phyloP scores from a whole-genome alignment of 169 alveolate genomes.

The Plasmodium berghei region DNA sequence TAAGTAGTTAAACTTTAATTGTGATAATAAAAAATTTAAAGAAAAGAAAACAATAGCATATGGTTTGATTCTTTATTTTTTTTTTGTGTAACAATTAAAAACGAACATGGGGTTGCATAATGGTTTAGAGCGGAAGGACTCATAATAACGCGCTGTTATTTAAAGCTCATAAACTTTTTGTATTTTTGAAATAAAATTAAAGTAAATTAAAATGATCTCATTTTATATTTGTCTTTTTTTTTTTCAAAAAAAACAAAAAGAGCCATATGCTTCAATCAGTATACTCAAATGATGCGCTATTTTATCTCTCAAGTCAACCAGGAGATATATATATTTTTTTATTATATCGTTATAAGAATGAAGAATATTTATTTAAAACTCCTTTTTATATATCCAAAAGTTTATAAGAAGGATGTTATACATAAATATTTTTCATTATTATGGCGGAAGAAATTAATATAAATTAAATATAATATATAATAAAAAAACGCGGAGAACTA shows the following conservation, averaged over 20 bases:
- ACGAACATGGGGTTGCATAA: slow-evolving; percentile 66
- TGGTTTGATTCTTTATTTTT: slow-evolving; percentile 49
- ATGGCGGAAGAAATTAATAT: not conserved
- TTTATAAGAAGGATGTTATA: no score
- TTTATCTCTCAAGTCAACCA: slow-evolving; percentile 72
- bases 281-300: slow-evolving; percentile 61
- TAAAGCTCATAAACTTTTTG: slow-evolving; percentile 57
- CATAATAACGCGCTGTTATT: slow-evolving; percentile 11
- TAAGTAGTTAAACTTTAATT: slow-evolving; percentile 28
- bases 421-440: no score
- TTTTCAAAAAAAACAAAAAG: slow-evolving; percentile 21
- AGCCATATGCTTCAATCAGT: slow-evolving; percentile 70
- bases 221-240: slow-evolving; percentile 9
- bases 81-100: slow-evolving; percentile 22
- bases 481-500: not conserved
- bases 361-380: not conserved
- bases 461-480: not conserved
- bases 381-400: not conserved
- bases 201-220: not conserved
- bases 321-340: slow-evolving; percentile 42
- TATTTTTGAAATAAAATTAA: slow-evolving; percentile 8
- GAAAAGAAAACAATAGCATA: slow-evolving; percentile 61
- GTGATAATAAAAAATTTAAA: slow-evolving; percentile 30
- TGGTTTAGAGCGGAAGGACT: slow-evolving; percentile 55
- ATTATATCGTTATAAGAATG: not conserved